Evolutionary conservation across 345 rosid genomes (phyloP).

Genomic region (Tarenaya hassleriana): DNA sequence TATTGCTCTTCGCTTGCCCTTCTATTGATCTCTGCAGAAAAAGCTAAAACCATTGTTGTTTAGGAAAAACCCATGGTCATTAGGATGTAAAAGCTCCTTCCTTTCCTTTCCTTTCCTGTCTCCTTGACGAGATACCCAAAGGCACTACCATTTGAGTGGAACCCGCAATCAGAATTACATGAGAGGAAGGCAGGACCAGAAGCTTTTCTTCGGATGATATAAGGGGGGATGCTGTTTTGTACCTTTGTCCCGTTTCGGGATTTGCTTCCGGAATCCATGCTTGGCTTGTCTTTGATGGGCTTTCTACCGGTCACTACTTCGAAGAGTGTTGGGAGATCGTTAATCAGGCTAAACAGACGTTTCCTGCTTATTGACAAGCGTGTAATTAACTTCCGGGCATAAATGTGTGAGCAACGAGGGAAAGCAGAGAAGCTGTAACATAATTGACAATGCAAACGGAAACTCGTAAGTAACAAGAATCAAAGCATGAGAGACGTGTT

Average conservation of each 20-base stretch:
- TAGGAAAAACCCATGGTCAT: background rate
- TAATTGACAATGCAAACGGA: too few species aligned
- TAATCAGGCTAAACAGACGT: constrained; percentile 79
- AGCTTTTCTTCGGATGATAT: background rate
- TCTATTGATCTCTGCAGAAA: constrained; percentile 53
- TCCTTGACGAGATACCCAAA: too few species aligned
- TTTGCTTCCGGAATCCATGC: constrained; percentile 74
- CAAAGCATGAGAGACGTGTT: too few species aligned
- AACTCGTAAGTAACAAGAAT: too few species aligned
- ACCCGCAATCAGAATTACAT: background rate
- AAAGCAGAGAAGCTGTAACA: constrained; percentile 8
- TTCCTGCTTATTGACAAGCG: constrained; percentile 48
- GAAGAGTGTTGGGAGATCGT: constrained; percentile 87
- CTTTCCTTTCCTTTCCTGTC: too few species aligned
- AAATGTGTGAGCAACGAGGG: constrained; percentile 11
- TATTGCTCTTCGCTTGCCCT: constrained; percentile 48
- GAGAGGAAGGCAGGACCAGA: background rate
- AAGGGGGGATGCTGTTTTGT: background rate
- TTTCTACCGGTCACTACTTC: constrained; percentile 94
- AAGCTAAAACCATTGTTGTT: background rate
- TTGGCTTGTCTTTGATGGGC: constrained; percentile 78
- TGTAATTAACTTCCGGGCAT: background rate
- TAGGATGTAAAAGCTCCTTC: background rate
- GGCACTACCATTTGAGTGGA: too few species aligned
- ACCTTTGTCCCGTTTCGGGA: constrained; percentile 66